These are phyloP conservation scores for Geotrichum aggregatum DNA, from an alignment of 1,139 yeast genomes.

Conservation along the genomic window DNA sequence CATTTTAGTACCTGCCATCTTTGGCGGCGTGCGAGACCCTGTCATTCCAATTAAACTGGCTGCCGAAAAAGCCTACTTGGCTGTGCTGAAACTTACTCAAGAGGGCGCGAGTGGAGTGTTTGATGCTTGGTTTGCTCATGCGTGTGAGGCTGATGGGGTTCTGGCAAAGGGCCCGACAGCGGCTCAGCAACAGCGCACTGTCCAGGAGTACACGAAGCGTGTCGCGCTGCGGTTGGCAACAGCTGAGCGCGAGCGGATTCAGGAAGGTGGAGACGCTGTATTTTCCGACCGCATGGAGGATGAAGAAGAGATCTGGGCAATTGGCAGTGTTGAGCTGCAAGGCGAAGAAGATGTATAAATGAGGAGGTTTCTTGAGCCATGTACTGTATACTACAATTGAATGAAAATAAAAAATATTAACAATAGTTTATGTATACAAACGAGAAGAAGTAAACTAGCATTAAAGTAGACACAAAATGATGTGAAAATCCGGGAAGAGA, in stretches of 20 bases:
- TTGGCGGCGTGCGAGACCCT: constrained; percentile 77
- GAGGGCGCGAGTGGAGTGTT: constrained; percentile 58
- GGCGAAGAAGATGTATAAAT: constrained; percentile 17
- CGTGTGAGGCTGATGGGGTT: constrained; percentile 24
- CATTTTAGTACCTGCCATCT: constrained; percentile 65
- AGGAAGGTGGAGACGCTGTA: constrained; percentile 88
- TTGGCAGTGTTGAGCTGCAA: constrained; percentile 60
- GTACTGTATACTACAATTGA: background rate
- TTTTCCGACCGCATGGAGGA: constrained; percentile 84
- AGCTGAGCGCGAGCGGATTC: constrained; percentile 80
- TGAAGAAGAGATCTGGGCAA: constrained; percentile 82
- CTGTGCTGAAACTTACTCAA: constrained; percentile 67
- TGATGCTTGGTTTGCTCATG: constrained; percentile 53
- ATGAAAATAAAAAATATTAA: background rate
- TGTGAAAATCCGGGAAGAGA: no score
- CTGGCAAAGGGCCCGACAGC: constrained; percentile 36
- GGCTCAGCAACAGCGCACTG: constrained; percentile 51
- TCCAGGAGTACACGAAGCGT: constrained; percentile 82
- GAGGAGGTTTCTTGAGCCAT: background rate
- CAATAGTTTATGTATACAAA: background rate
- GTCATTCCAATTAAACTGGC: constrained; percentile 89
- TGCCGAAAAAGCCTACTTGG: constrained; percentile 84
- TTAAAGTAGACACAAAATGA: background rate
- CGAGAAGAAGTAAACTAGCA: no score
- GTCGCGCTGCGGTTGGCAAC: constrained; percentile 79